Percentiles rank a stretch among this genome's conserved stretches.
Evolutionary conservation across 371 early-diverging fungal genomes (phyloP).

Genomic region (Amoeboaphelidium protococcarum): DNA sequence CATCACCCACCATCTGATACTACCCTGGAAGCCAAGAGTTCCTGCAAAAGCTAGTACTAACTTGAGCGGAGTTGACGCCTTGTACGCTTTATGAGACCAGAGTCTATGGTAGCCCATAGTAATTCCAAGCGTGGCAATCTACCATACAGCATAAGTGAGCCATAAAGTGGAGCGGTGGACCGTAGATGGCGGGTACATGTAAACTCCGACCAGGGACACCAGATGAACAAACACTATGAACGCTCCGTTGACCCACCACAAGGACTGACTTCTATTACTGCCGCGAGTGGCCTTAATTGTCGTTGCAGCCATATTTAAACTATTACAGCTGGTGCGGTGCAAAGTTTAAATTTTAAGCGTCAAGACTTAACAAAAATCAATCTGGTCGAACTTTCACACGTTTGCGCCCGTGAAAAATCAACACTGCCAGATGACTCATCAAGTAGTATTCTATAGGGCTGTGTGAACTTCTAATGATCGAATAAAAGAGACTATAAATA

Average conservation of each 20-base stretch:
- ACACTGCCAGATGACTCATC: too few relatives aligned
- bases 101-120: constrained; percentile 42
- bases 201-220: neutral
- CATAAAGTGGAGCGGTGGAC: neutral
- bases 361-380: too few relatives aligned
- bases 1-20: constrained; percentile 56
- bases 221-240: neutral
- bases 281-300: neutral
- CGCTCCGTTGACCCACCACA: neutral
- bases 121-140: constrained; percentile 3
- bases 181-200: neutral
- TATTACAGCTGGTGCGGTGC: too few relatives aligned
- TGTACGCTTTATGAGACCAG: constrained; percentile 52
- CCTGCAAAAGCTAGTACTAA: constrained; percentile 30
- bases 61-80: constrained; percentile 26
- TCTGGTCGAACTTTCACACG: too few relatives aligned
- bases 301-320: too few relatives aligned
- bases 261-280: neutral
- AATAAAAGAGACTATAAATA: too few relatives aligned
- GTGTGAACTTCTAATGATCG: too few relatives aligned
- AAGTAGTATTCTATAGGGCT: too few relatives aligned
- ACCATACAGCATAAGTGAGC: neutral
- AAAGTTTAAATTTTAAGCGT: too few relatives aligned
- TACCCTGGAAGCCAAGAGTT: constrained; percentile 50
- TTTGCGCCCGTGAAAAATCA: too few relatives aligned